Evolutionary conservation across 176 grass and related monocot species (phyloP), one percentile per base, ranked within the genome.

Genomic region (Echinochloa phyllopogon): DNA sequence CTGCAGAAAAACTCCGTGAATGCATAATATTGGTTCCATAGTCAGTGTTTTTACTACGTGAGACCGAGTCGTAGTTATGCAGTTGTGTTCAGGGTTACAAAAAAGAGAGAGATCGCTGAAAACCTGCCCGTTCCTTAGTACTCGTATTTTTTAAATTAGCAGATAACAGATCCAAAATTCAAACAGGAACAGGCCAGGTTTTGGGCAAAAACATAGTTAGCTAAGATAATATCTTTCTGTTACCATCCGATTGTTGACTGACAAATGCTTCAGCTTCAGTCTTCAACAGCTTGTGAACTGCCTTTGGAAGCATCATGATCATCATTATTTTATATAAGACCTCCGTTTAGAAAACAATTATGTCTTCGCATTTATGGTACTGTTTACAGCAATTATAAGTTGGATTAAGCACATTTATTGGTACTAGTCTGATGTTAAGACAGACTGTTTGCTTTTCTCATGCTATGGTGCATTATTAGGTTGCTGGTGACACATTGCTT

Each of bases 401-500:
- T 75, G 50, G 7, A 44, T 33, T 67, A 58, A n/a, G 59, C 53
- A 18, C 18, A 53, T 27, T 39, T 10, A 3, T 68, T 18, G 58
- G 68, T 10, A 48, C 56, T 23, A 3, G 16, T 41, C 29, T 76
- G 53, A 29, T 53, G 37, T 65, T 56, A 7, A 33, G 4, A 48
- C 38, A 25, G 33, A 13, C 4, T 45, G 39, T 62, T 78, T 83
- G 65, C 14, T 74, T n/a, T 65, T 25, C 58, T 77, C 50, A 74
- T 85, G 0, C 39, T 75, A 5, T 84, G 59, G 21, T 75, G 9
- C 16, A 87, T 64, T 25, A 33, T 83, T 82, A 90, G 93, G 52
- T 92, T 92, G 21, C 77, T 63, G 82, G 90, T 57, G 87, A 79
- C 16, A 92, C 90, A 57, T 63, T 87, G 43, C 85, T 90, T 72